Evolutionary conservation across 1,284 basidiomycete species (phyloP), one percentile per base, ranked within the genome.

Genomic region (Tilletia indica): DNA sequence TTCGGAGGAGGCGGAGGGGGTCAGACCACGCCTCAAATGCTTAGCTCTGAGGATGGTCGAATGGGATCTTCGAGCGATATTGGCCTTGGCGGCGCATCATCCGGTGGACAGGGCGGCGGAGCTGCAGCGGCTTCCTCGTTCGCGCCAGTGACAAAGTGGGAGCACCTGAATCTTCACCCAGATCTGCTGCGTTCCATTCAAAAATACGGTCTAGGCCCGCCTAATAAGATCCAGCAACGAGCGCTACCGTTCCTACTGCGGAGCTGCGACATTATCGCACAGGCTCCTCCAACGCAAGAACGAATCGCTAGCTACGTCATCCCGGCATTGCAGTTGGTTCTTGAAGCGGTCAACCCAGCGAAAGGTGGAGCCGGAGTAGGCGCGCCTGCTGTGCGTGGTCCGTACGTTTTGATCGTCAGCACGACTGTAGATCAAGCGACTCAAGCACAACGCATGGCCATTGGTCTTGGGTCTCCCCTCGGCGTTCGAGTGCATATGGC

Each of bases 351-450:
- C 45, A 85, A 92, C 94, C 61, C 38, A 39, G 67, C 94, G 96
- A 73, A 94, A 93, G 58, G 93, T 93, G 25, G 91, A 97, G 2
- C 76, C 77, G 64, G 56, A 74, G 69, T 70, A 77, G 63, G 75
- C 68, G 93, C 95, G 81, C 90, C 92, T 64, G 92, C 92, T 36
- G 54, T 88, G 93, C 71, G 89, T 88, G 71, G 86, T 89, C 82
- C 86, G 88, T 71, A 77, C 16, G 75, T 76, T 8, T 45, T 81
- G 68, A 93, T 99, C 87, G 89, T 98, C 66, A 97, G 94, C 19
- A 97, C 96, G 0, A 99, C 96, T 0, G 94, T 98, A 21, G 96
- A 99, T 85, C 96, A 98, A 85, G 96, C 96, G 4, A 97, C 94
- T 1, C 96, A 98, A 85, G 95, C 95, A 47, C 94, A 98, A 81